Evolutionary conservation across 2,329 filamentous ascomycete genomes (phyloP).

Genomic region (Cephalotrichum gorgonifer): DNA sequence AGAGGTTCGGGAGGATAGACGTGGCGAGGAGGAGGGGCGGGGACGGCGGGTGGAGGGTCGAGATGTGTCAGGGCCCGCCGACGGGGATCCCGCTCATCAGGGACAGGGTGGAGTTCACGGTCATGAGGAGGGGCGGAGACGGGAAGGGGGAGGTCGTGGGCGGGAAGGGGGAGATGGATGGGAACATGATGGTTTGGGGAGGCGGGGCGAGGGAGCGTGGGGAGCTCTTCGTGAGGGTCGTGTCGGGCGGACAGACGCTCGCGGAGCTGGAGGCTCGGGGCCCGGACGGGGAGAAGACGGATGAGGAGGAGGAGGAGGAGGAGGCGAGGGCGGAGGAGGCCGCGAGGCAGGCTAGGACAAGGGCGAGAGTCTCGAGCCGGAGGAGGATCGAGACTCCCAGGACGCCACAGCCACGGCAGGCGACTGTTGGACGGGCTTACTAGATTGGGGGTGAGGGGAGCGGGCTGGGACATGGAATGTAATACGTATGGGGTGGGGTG

Average conservation of each 20-base stretch:
- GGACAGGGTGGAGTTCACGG: not conserved
- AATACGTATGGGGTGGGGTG: too few relatives aligned
- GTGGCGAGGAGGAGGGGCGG: not conserved
- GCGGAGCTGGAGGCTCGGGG: not conserved
- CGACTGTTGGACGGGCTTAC: too few relatives aligned
- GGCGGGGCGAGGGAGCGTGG: not conserved
- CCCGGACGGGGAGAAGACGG: not conserved
- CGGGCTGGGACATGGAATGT: too few relatives aligned
- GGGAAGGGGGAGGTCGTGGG: not conserved
- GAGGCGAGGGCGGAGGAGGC: too few relatives aligned
- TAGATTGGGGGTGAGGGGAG: too few relatives aligned
- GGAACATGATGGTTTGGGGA: not conserved
- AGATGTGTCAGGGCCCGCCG: not conserved
- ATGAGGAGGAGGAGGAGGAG: not conserved
- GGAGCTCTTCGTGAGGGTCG: not conserved
- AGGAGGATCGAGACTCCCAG: not conserved
- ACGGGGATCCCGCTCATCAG: slow-evolving; percentile 1
- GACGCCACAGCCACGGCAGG: not conserved
- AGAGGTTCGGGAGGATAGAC: not conserved
- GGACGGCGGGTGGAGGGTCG: not conserved
- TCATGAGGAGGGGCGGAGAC: slow-evolving; percentile 2
- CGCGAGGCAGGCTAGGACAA: not conserved
- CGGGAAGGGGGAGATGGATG: not conserved
- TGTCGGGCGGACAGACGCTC: not conserved
- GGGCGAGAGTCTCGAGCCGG: too few relatives aligned